These are phyloP conservation scores for Talaromyces marneffei DNA, from an alignment of 2,329 filamentous ascomycete species.

Conservation along the genomic window DNA sequence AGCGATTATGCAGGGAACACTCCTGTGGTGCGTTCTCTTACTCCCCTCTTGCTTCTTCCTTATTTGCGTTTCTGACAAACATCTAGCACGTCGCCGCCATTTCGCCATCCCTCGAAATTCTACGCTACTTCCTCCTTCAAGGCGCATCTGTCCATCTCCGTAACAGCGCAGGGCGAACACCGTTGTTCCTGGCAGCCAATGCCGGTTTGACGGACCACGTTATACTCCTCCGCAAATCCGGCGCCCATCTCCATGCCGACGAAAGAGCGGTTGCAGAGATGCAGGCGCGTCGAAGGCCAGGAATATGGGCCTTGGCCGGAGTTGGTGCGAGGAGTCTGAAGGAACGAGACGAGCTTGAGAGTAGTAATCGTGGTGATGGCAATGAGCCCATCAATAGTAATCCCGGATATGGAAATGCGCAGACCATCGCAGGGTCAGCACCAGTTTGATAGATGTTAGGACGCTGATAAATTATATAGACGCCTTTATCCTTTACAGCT, in stretches of 20 bases:
- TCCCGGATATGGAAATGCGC: neutral
- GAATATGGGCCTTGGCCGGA: slow-evolving; percentile 41
- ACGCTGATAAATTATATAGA: no score
- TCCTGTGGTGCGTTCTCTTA: slow-evolving; percentile 35
- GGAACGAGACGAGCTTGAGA: slow-evolving; percentile 9
- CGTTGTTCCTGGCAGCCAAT: slow-evolving; percentile 55
- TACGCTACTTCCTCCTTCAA: slow-evolving; percentile 51
- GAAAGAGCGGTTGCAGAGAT: slow-evolving; percentile 50
- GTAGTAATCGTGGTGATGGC: neutral
- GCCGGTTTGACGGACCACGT: slow-evolving; percentile 52
- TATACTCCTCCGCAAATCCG: slow-evolving; percentile 48
- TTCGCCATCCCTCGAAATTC: slow-evolving; percentile 49
- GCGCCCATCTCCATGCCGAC: slow-evolving; percentile 55
- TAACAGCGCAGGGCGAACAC: slow-evolving; percentile 53
- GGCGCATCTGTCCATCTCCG: slow-evolving; percentile 56
- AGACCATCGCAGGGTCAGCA: slow-evolving; percentile 1
- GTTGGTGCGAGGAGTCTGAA: slow-evolving; percentile 24
- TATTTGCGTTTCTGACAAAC: neutral
- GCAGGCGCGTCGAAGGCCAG: slow-evolving; percentile 39
- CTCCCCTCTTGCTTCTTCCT: neutral
- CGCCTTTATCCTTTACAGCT: no score
- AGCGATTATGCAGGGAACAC: slow-evolving; percentile 80
- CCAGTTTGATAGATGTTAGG: neutral
- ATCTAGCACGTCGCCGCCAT: slow-evolving; percentile 53
- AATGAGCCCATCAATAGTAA: neutral